These are phyloP conservation scores for Colletotrichum trifolii DNA, from an alignment of 2,329 filamentous ascomycete species.

Conservation along the genomic window DNA sequence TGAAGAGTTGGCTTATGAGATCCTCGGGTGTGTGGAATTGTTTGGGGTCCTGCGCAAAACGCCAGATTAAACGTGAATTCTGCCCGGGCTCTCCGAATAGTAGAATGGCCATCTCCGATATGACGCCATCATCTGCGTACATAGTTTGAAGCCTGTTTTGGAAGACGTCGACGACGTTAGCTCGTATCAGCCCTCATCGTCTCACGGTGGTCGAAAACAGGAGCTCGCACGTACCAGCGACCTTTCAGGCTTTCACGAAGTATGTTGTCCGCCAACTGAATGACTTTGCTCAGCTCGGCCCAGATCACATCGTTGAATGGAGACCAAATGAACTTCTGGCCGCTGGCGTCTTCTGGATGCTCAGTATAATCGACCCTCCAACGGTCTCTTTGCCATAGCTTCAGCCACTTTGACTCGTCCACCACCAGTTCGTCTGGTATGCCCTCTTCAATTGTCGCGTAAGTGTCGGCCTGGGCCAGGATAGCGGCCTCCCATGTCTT, in stretches of 20 bases:
- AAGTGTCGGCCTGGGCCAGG: conserved; percentile 2
- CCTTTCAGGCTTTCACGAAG: conserved; percentile 7
- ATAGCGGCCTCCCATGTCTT: conserved; percentile 32
- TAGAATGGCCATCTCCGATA: too few species aligned
- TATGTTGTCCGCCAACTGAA: conserved; percentile 36
- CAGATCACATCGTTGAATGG: conserved; percentile 32
- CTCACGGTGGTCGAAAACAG: neutral
- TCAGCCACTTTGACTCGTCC: conserved; percentile 26
- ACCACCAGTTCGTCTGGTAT: conserved; percentile 2
- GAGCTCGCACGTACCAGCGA: conserved; percentile 24
- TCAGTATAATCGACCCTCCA: conserved; percentile 31
- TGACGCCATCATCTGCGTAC: too few species aligned
- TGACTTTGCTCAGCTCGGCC: conserved; percentile 19
- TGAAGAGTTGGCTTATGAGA: neutral
- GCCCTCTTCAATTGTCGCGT: neutral
- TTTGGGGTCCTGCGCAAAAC: too few species aligned
- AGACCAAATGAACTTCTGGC: conserved; percentile 9
- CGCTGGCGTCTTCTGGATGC: neutral
- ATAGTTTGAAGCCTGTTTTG: too few species aligned
- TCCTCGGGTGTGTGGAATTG: too few species aligned
- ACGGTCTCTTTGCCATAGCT: conserved; percentile 22
- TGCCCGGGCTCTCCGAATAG: too few species aligned
- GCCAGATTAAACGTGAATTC: too few species aligned
- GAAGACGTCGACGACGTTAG: neutral
- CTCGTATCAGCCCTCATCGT: neutral